Conservation (phyloP, 176 grass and related monocot species). For the Neostapfia colusana region DNA sequence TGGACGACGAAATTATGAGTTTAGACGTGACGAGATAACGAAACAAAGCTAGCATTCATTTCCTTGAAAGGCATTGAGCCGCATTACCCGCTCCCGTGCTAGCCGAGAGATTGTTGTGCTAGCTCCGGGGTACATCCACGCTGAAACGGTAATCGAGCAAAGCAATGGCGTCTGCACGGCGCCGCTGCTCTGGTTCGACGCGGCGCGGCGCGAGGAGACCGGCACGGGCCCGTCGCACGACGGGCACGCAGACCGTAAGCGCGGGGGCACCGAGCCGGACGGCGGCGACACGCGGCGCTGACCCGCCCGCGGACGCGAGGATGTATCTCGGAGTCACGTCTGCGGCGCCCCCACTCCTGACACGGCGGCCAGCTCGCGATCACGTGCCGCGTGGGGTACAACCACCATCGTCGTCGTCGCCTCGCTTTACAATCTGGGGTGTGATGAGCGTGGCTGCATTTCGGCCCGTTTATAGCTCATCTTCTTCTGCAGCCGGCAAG, state of each 20-base stretch:
- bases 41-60: not conserved
- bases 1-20: too few relatives aligned
- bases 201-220: not conserved
- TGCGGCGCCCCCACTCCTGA: conserved; percentile 30
- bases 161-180: not conserved
- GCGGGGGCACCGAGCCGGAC: not conserved
- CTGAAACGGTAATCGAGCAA: not conserved
- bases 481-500: too few relatives aligned
- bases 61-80: not conserved
- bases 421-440: conserved; percentile 32
- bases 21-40: not conserved
- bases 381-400: conserved; percentile 26
- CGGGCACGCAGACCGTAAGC: not conserved
- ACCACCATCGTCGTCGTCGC: not conserved
- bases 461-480: not conserved
- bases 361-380: conserved; percentile 30
- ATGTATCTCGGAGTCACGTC: not conserved
- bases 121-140: not conserved
- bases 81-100: too few relatives aligned
- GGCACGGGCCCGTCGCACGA: not conserved
- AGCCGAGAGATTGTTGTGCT: too few relatives aligned
- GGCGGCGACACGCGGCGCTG: not conserved
- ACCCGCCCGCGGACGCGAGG: not conserved
- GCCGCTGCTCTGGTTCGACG: not conserved
- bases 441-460: conserved; percentile 30